Percentiles rank a stretch among this genome's conserved stretches.
These are phyloP conservation scores for Termitomyces sp. DNA, from an alignment of 768 basidiomycete genomes.

Conservation along the genomic window DNA sequence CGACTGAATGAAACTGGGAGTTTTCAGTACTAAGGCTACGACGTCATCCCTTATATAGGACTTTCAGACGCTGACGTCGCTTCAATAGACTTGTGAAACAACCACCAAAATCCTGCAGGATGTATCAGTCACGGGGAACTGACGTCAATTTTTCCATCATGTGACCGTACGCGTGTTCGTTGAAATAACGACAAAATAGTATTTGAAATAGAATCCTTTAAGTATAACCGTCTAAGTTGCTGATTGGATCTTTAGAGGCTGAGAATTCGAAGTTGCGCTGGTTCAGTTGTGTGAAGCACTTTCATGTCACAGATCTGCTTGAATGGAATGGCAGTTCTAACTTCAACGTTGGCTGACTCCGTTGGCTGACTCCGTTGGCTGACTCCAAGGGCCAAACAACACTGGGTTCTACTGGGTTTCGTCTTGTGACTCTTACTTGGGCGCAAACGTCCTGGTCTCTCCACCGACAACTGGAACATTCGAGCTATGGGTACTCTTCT, in stretches of 20 bases:
- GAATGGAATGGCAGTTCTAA: not conserved
- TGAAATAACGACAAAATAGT: no score
- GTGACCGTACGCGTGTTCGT: constrained; percentile 8
- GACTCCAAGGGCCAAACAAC: not conserved
- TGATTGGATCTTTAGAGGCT: not conserved
- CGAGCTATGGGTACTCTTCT: not conserved
- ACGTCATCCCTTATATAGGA: constrained; percentile 2
- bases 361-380: not conserved
- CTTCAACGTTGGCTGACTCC: not conserved
- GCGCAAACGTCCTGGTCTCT: not conserved
- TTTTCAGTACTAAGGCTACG: not conserved
- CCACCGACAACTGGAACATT: not conserved
- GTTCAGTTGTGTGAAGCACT: not conserved
- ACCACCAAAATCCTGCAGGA: not conserved
- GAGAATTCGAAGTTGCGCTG: not conserved
- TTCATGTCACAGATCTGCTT: not conserved
- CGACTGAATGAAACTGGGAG: not conserved
- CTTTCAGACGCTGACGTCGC: not conserved
- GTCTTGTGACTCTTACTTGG: not conserved
- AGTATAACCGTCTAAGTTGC: no score
- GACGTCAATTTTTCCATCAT: constrained; percentile 5
- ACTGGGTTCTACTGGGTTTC: not conserved
- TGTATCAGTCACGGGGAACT: not conserved
- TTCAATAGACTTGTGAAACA: constrained; percentile 11
- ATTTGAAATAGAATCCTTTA: no score